Base-by-base conservation (phyloP, 163 green algal genomes). In the Scenedesmus sp. region DNA sequence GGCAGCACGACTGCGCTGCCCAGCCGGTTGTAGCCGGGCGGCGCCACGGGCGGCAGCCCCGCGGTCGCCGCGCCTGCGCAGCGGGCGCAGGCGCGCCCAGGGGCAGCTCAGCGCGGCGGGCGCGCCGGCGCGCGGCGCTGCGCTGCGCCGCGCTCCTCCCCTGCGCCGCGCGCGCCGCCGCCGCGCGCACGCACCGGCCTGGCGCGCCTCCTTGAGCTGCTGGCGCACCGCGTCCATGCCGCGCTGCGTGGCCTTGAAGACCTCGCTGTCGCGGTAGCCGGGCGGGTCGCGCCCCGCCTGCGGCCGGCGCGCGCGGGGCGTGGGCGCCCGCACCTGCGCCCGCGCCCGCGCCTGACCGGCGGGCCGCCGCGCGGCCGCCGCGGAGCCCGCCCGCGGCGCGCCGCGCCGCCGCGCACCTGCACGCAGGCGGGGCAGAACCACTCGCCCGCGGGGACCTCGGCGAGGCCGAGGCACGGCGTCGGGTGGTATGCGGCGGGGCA, bases 401-500 rank as follows among this genome's bases (percentile, higher is more conserved):
- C 7, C 24, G 57, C 39, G 17, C 34, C n/a, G 4, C 13, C 2
- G 0, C 70, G 18, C 34, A 81, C 73, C 73, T 77, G 75, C 20
- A 83, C 75, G 31, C 75, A 83, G 5, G 64, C 36, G 4, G 75
- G 64, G 64, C 75, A 83, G 54, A 58, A 83, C 64, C 64, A 83
- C 13, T n/a, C 22, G 17, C 29, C 75, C 18, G 70, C 54, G 4
- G 54, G 75, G 42, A 77, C 42, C 26, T 11, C 42, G 4, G 13
- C 11, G 47, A 89, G 31, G 6, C 86, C 86, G 56, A 90, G 64
- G 83, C 88, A 92, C n/a, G n/a, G n/a, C 22, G 84, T 70, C 0
- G 84, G 47, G 73, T 92, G 88, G 62, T 88, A 89, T 2, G 84
- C 77, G 29, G 80, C 74, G 3, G 88, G 88, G 80, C 88, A 92